Conservation (phyloP, 2,329 filamentous ascomycete genomes). For the Trematosphaeria pertusa region DNA sequence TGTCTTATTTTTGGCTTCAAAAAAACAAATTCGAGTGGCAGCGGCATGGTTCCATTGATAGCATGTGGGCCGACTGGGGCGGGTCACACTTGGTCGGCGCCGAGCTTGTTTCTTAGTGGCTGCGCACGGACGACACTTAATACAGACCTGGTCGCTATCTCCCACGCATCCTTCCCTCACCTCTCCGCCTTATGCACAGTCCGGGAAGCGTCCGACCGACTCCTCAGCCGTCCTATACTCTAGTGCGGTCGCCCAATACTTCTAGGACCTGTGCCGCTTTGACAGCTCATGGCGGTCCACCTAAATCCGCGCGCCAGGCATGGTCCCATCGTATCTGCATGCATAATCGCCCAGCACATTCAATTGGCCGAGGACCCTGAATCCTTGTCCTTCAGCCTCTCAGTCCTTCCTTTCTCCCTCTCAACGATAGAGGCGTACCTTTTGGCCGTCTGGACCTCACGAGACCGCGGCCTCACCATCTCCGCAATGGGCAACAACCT, state of each 20-base stretch:
- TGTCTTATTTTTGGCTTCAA: background rate
- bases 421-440: background rate
- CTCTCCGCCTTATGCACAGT: background rate
- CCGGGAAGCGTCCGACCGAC: background rate
- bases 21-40: background rate
- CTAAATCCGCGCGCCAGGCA: conserved; percentile 4
- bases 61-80: no score
- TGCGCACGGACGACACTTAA: conserved; percentile 5
- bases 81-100: no score
- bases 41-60: no score
- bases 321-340: conserved; percentile 12
- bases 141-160: background rate
- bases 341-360: background rate
- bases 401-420: background rate
- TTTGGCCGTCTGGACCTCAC: conserved; percentile 2
- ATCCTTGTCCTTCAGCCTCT: conserved; percentile 4
- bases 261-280: background rate
- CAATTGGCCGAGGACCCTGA: background rate
- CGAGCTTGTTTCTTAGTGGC: background rate
- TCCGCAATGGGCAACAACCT: conserved; percentile 1
- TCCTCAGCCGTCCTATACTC: background rate
- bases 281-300: no score
- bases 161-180: background rate
- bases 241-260: conserved; percentile 1
- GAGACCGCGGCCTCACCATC: conserved; percentile 1